phyloP scores from a whole-genome alignment of 140 eudicot species.

The Ambrosia hybrid region DNA sequence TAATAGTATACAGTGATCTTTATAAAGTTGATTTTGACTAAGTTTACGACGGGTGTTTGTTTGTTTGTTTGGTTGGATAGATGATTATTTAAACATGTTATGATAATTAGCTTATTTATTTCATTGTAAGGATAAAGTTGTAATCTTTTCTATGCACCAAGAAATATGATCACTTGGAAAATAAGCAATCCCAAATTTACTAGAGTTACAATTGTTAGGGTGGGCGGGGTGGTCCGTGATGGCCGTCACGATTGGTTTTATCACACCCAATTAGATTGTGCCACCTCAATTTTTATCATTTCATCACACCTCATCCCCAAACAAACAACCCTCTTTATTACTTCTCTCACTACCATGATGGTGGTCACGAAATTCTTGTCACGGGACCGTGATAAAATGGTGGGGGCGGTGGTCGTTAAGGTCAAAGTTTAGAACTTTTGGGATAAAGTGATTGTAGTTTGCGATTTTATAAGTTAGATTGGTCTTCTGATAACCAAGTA shows the following conservation, averaged over 20 bases:
- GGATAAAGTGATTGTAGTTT: background rate
- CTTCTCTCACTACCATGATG: no score
- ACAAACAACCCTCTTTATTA: no score
- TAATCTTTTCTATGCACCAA: background rate
- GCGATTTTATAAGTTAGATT: background rate
- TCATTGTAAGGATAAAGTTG: background rate
- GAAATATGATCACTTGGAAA: background rate
- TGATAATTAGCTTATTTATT: background rate
- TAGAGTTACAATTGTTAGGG: background rate
- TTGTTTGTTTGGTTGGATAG: background rate
- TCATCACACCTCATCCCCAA: no score
- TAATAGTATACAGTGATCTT: background rate
- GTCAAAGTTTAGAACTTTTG: background rate
- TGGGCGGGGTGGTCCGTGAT: no score
- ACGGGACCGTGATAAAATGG: no score
- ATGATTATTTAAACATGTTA: background rate
- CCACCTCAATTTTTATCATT: no score
- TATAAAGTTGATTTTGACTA: no score
- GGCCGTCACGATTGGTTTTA: no score
- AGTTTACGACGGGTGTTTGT: no score
- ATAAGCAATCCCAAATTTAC: no score
- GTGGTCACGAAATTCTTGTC: no score
- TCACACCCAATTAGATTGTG: no score
- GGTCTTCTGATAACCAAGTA: background rate
- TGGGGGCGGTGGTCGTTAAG: background rate